Percentiles rank a stretch among this genome's conserved stretches.
These are phyloP conservation scores for Pseudogymnoascus destructans DNA, from an alignment of 2,329 filamentous ascomycete species.

Conservation along the genomic window DNA sequence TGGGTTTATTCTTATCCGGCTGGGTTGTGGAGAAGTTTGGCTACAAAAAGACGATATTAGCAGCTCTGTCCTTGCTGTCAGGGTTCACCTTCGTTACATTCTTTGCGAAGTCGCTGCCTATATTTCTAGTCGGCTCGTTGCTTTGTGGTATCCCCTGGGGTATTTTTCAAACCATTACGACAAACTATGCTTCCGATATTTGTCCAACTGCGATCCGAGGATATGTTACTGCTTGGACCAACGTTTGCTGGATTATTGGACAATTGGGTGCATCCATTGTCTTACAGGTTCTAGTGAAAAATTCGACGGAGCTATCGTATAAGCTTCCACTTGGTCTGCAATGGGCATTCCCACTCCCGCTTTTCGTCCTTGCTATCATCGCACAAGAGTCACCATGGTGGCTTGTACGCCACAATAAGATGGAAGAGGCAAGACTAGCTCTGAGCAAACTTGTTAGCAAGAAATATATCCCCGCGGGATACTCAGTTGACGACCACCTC, in stretches of 20 bases:
- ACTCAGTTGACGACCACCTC: slow-evolving; percentile 23
- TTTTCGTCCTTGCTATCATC: slow-evolving; percentile 32
- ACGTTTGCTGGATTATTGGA: slow-evolving; percentile 11
- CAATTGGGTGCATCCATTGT: slow-evolving; percentile 32
- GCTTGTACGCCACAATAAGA: slow-evolving; percentile 32
- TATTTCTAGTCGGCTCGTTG: not conserved
- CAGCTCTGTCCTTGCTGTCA: not conserved
- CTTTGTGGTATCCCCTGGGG: not conserved
- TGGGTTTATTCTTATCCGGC: slow-evolving; percentile 7
- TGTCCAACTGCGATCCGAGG: slow-evolving; percentile 2
- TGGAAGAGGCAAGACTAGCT: slow-evolving; percentile 32
- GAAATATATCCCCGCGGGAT: slow-evolving; percentile 19
- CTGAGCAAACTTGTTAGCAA: slow-evolving; percentile 27
- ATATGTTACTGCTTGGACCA: slow-evolving; percentile 8
- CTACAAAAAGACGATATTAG: slow-evolving; percentile 23
- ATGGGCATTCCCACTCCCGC: slow-evolving; percentile 36
- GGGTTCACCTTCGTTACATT: slow-evolving; percentile 5
- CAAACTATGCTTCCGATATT: slow-evolving; percentile 19
- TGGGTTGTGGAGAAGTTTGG: slow-evolving; percentile 22
- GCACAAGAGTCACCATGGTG: slow-evolving; percentile 39
- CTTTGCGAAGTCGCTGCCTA: not conserved
- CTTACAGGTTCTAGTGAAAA: slow-evolving; percentile 30
- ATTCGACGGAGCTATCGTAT: slow-evolving; percentile 33
- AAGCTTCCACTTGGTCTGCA: slow-evolving; percentile 34
- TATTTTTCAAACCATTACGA: slow-evolving; percentile 6